Evolutionary conservation across 108 stramenopile genomes (phyloP).

Genomic region (Conticribra weissflogii): DNA sequence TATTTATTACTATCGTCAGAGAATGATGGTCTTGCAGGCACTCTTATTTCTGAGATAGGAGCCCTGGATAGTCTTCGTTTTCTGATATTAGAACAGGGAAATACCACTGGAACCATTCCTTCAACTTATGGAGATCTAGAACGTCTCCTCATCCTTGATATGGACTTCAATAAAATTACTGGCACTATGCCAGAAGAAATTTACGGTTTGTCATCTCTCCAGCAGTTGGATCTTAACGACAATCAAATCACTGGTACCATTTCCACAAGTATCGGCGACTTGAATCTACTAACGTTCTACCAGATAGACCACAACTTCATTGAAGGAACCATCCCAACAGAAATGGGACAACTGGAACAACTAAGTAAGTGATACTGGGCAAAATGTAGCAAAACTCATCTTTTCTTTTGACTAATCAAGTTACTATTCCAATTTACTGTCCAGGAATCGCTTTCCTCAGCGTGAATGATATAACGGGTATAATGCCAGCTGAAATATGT

Average conservation of each 20-base stretch:
- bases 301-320: conserved; percentile 70
- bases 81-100: conserved; percentile 65
- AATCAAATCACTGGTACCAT: conserved; percentile 67
- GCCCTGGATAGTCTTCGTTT: conserved; percentile 43
- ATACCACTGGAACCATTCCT: conserved; percentile 65
- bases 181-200: conserved; percentile 60
- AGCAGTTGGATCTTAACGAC: conserved; percentile 76
- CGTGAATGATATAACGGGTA: conserved; percentile 15
- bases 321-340: conserved; percentile 57
- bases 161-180: conserved; percentile 63
- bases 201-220: conserved; percentile 55
- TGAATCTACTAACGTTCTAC: conserved; percentile 55
- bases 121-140: conserved; percentile 31
- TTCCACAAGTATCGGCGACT: conserved; percentile 51
- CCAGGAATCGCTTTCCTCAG: conserved; percentile 42
- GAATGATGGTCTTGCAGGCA: conserved; percentile 66
- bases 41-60: conserved; percentile 57
- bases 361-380: conserved; percentile 34
- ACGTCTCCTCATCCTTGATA: conserved; percentile 51
- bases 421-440: neutral
- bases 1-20: too few relatives aligned
- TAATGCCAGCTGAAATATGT: conserved; percentile 36
- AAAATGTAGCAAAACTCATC: too few relatives aligned
- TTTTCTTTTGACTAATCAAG: neutral
- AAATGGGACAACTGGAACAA: conserved; percentile 28